phyloP scores from a whole-genome alignment of 2,329 filamentous ascomycete species.

The Phoma sp. region DNA sequence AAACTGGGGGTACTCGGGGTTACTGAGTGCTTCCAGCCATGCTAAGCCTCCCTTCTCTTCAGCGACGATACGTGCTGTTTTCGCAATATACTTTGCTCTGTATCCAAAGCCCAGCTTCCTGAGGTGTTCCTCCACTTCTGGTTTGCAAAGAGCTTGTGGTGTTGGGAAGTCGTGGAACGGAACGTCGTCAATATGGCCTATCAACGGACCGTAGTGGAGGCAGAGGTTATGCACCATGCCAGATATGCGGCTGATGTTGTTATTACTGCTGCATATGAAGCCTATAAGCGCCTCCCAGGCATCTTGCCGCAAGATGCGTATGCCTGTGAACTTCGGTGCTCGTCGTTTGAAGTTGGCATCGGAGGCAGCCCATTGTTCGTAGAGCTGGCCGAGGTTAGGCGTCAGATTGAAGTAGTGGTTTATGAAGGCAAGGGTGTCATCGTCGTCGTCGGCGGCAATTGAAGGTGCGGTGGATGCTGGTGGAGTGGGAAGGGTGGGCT shows the following conservation, averaged over 20 bases:
- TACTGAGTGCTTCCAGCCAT: constrained; percentile 82
- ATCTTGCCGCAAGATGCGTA: constrained; percentile 92
- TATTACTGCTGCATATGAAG: constrained; percentile 99
- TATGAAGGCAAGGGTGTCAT: constrained; percentile 79
- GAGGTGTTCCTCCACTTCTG: constrained; percentile 80
- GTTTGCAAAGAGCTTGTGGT: constrained; percentile 74
- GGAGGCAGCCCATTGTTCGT: constrained; percentile 83
- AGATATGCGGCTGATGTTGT: constrained; percentile 93
- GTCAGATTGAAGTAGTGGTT: constrained; percentile 86
- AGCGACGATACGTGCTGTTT: constrained; percentile 80
- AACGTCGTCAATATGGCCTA: constrained; percentile 73
- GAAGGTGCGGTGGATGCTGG: constrained; percentile 30
- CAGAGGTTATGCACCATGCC: constrained; percentile 98
- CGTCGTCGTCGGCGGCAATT: constrained; percentile 59
- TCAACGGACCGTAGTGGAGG: constrained; percentile 78
- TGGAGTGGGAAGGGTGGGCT: constrained; percentile 42
- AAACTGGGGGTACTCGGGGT: constrained; percentile 74
- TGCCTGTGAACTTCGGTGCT: constrained; percentile 85
- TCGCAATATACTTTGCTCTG: constrained; percentile 87
- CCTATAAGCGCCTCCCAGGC: constrained; percentile 92
- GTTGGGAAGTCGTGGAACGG: constrained; percentile 87
- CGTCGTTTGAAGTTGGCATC: constrained; percentile 90
- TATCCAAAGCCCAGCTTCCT: constrained; percentile 92
- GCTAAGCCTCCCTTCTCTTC: constrained; percentile 65
- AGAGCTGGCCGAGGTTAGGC: constrained; percentile 77